phyloP scores from a whole-genome alignment of 1,284 basidiomycete species.

The Cutaneotrichosporon mucoides region DNA sequence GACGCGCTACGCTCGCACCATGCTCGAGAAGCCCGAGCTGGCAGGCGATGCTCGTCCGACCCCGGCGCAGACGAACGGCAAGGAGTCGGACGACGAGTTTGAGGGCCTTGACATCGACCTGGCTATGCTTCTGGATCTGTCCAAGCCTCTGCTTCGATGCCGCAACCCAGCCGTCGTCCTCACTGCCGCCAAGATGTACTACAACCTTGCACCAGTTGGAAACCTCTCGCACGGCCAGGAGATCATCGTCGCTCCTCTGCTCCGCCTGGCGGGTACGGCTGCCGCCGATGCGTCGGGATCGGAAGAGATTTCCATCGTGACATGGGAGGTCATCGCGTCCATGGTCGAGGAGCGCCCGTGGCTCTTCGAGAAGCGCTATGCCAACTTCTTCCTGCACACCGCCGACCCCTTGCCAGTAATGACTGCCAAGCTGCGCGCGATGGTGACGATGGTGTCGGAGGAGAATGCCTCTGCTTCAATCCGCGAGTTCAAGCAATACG shows the following conservation, averaged over 20 bases:
- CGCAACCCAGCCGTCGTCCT: conserved; percentile 81
- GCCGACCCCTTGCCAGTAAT: conserved; percentile 65
- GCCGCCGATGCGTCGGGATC: conserved; percentile 56
- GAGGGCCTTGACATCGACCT: conserved; percentile 67
- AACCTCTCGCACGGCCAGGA: conserved; percentile 36
- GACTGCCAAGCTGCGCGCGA: conserved; percentile 65
- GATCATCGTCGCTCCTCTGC: conserved; percentile 37
- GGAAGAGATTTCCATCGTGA: conserved; percentile 66
- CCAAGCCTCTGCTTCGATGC: conserved; percentile 73
- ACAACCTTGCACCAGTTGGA: conserved; percentile 62
- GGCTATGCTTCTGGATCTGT: conserved; percentile 66
- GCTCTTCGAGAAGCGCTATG: conserved; percentile 59
- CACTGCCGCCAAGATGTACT: conserved; percentile 66
- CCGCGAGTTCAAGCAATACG: conserved; percentile 78
- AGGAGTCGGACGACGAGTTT: conserved; percentile 40
- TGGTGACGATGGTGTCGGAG: conserved; percentile 60
- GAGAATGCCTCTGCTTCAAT: conserved; percentile 68
- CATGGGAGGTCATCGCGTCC: conserved; percentile 64
- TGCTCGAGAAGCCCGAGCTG: conserved; percentile 67
- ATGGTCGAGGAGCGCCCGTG: conserved; percentile 62
- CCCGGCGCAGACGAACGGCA: neutral
- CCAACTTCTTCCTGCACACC: conserved; percentile 64
- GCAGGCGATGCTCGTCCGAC: conserved; percentile 10
- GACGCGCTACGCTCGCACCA: conserved; percentile 73
- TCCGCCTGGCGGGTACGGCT: conserved; percentile 46